Percentiles rank a stretch among this genome's conserved stretches.
Conservation (phyloP, 1,139 yeast species). For the Pneumocystis wakefieldiae region DNA sequence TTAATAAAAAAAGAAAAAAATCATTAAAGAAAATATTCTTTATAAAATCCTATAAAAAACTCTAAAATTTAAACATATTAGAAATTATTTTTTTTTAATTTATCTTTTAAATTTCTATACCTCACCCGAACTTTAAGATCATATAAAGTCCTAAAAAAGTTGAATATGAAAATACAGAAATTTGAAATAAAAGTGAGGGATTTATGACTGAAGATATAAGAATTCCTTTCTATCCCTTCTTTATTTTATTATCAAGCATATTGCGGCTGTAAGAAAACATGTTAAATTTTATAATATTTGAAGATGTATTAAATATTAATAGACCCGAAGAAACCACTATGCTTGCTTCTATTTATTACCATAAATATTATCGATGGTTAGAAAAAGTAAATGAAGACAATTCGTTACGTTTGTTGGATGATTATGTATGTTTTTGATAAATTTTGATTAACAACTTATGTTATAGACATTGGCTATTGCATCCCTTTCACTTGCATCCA, state of each 20-base stretch:
- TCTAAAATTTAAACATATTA: too few species aligned
- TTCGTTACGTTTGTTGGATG: background rate
- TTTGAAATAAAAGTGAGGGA: background rate
- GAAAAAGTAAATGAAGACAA: background rate
- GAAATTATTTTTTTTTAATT: too few species aligned
- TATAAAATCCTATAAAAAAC: too few species aligned
- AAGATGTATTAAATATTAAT: background rate
- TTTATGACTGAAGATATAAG: background rate
- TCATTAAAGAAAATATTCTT: too few species aligned
- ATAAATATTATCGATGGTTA: slow-evolving; percentile 3
- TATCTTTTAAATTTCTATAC: too few species aligned
- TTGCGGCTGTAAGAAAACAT: background rate
- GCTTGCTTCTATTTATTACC: slow-evolving; percentile 7
- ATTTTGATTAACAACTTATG: background rate
- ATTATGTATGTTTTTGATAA: background rate
- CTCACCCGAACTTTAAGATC: too few species aligned
- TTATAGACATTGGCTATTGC: slow-evolving; percentile 10
- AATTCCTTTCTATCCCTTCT: background rate
- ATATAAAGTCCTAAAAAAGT: background rate
- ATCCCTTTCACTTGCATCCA: slow-evolving; percentile 13
- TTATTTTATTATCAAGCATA: background rate
- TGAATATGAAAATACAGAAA: background rate
- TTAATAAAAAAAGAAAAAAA: too few species aligned
- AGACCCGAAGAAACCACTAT: slow-evolving; percentile 6
- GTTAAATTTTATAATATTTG: background rate